Evolutionary conservation across 2,329 filamentous ascomycete species (phyloP).

Genomic region (Pseudocercospora fuligena): DNA sequence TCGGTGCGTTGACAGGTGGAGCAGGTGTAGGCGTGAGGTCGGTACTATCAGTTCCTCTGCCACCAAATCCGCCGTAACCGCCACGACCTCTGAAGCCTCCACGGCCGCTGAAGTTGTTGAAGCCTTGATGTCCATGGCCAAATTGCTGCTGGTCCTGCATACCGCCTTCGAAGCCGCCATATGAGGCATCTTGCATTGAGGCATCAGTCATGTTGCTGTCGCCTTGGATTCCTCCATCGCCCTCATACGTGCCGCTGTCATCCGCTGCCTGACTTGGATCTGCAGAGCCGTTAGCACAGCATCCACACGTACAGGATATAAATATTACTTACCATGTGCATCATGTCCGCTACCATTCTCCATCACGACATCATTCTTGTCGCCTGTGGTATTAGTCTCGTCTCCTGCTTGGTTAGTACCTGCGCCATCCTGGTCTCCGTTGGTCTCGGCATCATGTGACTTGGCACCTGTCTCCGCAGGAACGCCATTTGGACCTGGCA

Average conservation of each 20-base stretch:
- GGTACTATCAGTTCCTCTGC: conserved; percentile 29
- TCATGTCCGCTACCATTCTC: conserved; percentile 22
- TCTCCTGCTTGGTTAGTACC: conserved; percentile 40
- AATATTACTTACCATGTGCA: conserved; percentile 23
- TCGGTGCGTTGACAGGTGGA: conserved; percentile 67
- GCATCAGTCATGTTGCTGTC: conserved; percentile 15
- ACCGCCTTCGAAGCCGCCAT: conserved; percentile 35
- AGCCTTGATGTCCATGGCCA: conserved; percentile 18
- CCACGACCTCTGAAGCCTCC: conserved; percentile 53
- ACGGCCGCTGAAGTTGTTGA: conserved; percentile 48
- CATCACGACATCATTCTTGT: conserved; percentile 19
- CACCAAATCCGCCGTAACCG: conserved; percentile 35
- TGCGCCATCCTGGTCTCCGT: conserved; percentile 41
- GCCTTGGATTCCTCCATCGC: conserved; percentile 2
- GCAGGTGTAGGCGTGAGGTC: conserved; percentile 38
- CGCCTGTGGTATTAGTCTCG: conserved; percentile 37
- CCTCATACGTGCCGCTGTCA: background rate
- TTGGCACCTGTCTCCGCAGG: conserved; percentile 20
- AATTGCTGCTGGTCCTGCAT: conserved; percentile 26
- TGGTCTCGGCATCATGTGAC: conserved; percentile 20
- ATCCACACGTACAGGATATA: background rate
- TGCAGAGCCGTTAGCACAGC: background rate
- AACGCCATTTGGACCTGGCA: conserved; percentile 27
- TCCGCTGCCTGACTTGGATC: background rate
- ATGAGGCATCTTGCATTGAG: conserved; percentile 29